Conservation (phyloP, 164 flowering plant species). For the Chimonanthus praecox region DNA sequence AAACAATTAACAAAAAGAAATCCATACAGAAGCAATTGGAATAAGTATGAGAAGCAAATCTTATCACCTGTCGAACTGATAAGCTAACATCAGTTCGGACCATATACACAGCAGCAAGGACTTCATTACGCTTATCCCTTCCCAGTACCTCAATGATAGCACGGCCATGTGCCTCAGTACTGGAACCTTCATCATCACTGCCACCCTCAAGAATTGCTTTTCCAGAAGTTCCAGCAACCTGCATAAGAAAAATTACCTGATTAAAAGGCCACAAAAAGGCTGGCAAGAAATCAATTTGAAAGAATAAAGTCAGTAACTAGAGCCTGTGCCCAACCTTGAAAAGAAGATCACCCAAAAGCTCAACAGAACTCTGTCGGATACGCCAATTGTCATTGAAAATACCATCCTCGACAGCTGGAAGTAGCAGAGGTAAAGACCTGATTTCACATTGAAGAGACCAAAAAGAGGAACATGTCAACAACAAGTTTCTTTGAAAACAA, state of each 20-base stretch:
- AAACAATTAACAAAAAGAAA: neutral
- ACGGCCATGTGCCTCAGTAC: slow-evolving; percentile 99
- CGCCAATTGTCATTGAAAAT: slow-evolving; percentile 98
- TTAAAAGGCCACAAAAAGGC: neutral
- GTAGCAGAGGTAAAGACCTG: slow-evolving; percentile 97
- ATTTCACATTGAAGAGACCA: slow-evolving; percentile 5
- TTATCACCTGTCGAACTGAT: slow-evolving; percentile 88
- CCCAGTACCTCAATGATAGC: slow-evolving; percentile 97
- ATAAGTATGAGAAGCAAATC: neutral
- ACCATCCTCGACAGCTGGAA: slow-evolving; percentile 99
- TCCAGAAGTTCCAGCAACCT: slow-evolving; percentile 99
- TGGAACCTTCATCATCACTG: slow-evolving; percentile 99
- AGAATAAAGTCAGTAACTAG: neutral
- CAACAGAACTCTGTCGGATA: slow-evolving; percentile 97
- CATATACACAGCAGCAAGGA: slow-evolving; percentile 99
- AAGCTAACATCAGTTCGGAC: slow-evolving; percentile 95
- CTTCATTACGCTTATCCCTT: slow-evolving; percentile 90
- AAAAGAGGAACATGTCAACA: neutral
- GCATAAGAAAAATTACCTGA: slow-evolving; percentile 4
- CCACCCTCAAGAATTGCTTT: slow-evolving; percentile 99
- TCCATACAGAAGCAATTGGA: no score
- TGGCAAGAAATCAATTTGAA: neutral
- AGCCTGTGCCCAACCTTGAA: slow-evolving; percentile 57
- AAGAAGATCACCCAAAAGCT: slow-evolving; percentile 87
- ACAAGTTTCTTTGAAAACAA: neutral